These are phyloP conservation scores for Quercus parvula DNA, from an alignment of 306 rosid genomes.

Conservation along the genomic window DNA sequence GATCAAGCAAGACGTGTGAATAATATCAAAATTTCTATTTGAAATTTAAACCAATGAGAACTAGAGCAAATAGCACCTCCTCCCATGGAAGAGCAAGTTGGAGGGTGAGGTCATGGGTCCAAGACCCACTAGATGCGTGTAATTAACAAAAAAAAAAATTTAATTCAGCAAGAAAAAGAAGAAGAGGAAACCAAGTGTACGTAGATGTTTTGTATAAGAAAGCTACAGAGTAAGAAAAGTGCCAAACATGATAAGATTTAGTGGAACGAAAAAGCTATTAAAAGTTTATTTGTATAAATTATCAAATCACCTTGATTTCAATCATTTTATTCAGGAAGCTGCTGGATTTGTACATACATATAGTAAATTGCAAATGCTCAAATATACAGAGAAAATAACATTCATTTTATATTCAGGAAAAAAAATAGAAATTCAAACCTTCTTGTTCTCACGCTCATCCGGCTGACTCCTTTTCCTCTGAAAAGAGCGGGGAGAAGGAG, in stretches of 20 bases:
- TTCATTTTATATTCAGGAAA: constrained; percentile 5
- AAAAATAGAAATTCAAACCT: constrained; percentile 46
- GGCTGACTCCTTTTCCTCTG: constrained; percentile 66
- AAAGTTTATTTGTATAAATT: not conserved
- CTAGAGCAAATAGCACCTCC: too few relatives aligned
- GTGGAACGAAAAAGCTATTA: not conserved
- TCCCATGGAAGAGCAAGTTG: too few relatives aligned
- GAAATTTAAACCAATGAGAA: too few relatives aligned
- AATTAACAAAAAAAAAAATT: too few relatives aligned
- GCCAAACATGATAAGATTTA: not conserved
- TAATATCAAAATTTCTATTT: too few relatives aligned
- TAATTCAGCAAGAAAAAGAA: not conserved
- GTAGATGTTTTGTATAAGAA: not conserved
- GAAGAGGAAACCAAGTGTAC: not conserved
- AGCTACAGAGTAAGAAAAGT: not conserved
- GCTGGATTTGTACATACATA: not conserved
- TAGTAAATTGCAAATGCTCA: not conserved
- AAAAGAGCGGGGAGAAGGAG: constrained; percentile 44
- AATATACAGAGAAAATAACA: not conserved
- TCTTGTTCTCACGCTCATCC: constrained; percentile 53
- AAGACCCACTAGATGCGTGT: too few relatives aligned
- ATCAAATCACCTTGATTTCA: not conserved
- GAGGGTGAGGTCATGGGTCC: too few relatives aligned
- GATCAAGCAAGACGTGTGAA: too few relatives aligned
- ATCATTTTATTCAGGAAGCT: not conserved